A percentile compares a stretch with the other conserved stretches of the same genome.
These are phyloP conservation scores for Carex cristatella DNA, from an alignment of 176 grass and related monocot genomes.

Conservation along the genomic window DNA sequence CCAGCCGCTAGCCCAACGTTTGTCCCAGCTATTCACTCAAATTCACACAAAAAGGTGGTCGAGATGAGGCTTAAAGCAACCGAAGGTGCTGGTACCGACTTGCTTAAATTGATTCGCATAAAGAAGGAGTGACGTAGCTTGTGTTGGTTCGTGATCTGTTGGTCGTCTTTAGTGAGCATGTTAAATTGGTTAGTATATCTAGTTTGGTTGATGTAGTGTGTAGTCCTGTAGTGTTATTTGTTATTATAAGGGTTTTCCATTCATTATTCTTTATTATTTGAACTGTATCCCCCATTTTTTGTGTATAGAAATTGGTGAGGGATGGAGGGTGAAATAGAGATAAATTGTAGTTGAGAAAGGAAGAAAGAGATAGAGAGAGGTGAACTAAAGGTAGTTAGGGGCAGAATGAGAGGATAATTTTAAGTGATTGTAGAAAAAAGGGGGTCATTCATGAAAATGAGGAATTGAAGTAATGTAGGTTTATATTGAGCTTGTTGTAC, in stretches of 20 bases:
- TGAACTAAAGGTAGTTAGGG: constrained; percentile 32
- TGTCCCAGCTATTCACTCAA: constrained; percentile 76
- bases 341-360: constrained; percentile 56
- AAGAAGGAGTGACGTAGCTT: constrained; percentile 45
- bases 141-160: constrained; percentile 22
- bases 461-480: constrained; percentile 42
- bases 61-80: constrained; percentile 75
- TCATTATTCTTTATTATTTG: constrained; percentile 68
- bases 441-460: constrained; percentile 30
- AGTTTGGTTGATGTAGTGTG: constrained; percentile 57
- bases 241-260: constrained; percentile 37
- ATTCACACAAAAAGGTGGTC: constrained; percentile 98
- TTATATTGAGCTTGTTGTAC: constrained; percentile 69
- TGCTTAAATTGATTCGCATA: constrained; percentile 65
- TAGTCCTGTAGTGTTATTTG: constrained; percentile 34
- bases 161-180: constrained; percentile 49
- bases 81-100: constrained; percentile 25
- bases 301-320: constrained; percentile 70
- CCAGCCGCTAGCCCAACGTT: constrained; percentile 95
- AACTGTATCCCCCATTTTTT: constrained; percentile 79
- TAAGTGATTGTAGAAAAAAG: constrained; percentile 43
- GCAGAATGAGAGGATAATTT: constrained; percentile 45
- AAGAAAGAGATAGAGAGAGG: constrained; percentile 37
- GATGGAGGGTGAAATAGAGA: constrained; percentile 58
- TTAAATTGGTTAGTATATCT: constrained; percentile 73